Base-by-base conservation (phyloP, 768 basidiomycete species). In the Termitomyces sp. region DNA sequence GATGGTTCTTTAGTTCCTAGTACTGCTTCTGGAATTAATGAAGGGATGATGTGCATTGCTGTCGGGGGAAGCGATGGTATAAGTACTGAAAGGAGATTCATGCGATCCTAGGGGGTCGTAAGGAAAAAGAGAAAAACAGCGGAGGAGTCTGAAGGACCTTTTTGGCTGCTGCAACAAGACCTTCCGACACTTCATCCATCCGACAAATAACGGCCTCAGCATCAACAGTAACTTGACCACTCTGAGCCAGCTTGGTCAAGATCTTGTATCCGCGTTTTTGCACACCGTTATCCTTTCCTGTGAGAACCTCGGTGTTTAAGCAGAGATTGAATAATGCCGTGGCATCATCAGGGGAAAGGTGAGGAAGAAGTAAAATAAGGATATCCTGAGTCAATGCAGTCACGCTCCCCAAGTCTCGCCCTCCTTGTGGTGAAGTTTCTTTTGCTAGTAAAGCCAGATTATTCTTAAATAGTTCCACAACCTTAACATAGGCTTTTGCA, bases 1-100 rank as follows among this genome's bases (percentile, higher is more conserved):
- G 96, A 96, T 3, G 95, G 92, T 69, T 99, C 96, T 70, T 99
- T 99, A 13, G 95, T 98, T 1, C 92, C 94, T 30, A 99, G 76
- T 9, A 98, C 91, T 15, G 91, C 92, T 74, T 99, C 97, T 3
- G 96, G 93, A 48, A 98, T 88, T 24, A 98, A 76, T 1, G 88
- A 86, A 1, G 94, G 91, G 51, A 99, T 87, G 51, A 96, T 73
- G 64, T 97, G 91, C 64, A 98, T 73, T 20, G 85, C 80, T 6
- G 84, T 81, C 1, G 87, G 71, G 0, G 92, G 86, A 34, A 98
- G 80, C 24, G 73, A 71, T 9, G 83, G 79, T 33, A 98, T 77
- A 45, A 98, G 79, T 0, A 81, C 76, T 3, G 86, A 71, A 48
- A 98, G 78, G 0, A 98, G 77, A 54, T 79, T 80, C 62, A 95